These are phyloP conservation scores for Vanrija humicola DNA, from an alignment of 1,284 basidiomycete species.

Conservation along the genomic window DNA sequence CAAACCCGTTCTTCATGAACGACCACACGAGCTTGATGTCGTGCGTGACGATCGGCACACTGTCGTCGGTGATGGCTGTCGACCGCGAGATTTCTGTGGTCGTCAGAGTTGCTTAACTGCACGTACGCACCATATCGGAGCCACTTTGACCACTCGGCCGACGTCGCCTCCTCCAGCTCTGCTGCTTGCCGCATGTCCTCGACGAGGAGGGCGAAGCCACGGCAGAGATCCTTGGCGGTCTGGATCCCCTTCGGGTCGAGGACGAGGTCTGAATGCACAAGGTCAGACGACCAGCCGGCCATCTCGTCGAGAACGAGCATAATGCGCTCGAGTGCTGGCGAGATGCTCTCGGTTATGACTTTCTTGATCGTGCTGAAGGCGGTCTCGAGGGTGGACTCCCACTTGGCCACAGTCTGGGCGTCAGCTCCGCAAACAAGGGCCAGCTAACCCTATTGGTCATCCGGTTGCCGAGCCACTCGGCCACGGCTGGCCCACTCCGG, in stretches of 20 bases:
- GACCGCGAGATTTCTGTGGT: constrained; percentile 11
- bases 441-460: constrained; percentile 37
- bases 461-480: constrained; percentile 43
- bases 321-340: constrained; percentile 38
- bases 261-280: neutral
- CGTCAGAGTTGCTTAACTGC: neutral
- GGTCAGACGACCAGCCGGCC: constrained; percentile 23
- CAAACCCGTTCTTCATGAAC: constrained; percentile 38
- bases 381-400: constrained; percentile 34
- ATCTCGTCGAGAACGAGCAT: constrained; percentile 41
- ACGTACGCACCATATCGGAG: constrained; percentile 38
- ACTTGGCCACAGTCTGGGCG: constrained; percentile 38
- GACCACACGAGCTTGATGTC: constrained; percentile 45
- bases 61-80: constrained; percentile 1
- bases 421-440: neutral
- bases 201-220: constrained; percentile 13
- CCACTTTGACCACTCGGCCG: constrained; percentile 43
- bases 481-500: constrained; percentile 30
- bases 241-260: neutral
- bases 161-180: constrained; percentile 27
- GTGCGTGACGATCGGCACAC: constrained; percentile 19
- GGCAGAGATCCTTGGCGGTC: neutral
- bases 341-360: constrained; percentile 34
- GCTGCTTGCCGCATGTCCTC: constrained; percentile 36
- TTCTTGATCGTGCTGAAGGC: constrained; percentile 32